Evolutionary conservation across 495 filamentous ascomycete genomes (phyloP), one percentile per base, ranked within the genome.

Genomic region (Xylaria flabelliformis): DNA sequence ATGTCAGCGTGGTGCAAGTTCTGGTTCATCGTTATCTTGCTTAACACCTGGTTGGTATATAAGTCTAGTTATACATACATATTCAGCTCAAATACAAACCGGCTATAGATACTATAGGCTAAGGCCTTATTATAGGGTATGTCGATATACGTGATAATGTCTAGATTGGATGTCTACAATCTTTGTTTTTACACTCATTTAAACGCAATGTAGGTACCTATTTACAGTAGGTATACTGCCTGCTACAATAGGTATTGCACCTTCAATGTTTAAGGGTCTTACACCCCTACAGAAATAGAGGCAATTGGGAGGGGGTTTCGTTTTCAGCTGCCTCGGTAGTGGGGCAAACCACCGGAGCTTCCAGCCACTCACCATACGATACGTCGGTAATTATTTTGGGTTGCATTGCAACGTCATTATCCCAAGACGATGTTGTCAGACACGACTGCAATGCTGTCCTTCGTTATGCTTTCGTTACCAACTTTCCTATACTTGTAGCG

Each of bases 371-470:
- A 61, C 29, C 10, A 61, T 34, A 8, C 29, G 19, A 3, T 15
- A 42, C 29, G 15, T 36, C 5, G 10, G 32, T 61, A 61, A 21
- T 21, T n/a, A 4, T 13, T 5, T 42, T 42, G 29, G 12, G 61
- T 39, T 63, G 61, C 61, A 65, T 39, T 53, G 64, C 64, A 66
- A 66, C 64, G 64, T 66, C 64, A 66, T 66, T 51, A 50, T 42
- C 36, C 59, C n/a, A 42, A 21, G 10, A 13, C 10, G 39, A 3
- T 17, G 41, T 29, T 62, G 19, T 62, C 19, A 61, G 58, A 56
- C 17, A 13, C 26, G 13, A 56, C 53, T 61, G 39, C 56, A 39
- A 9, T 36, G 36, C 59, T 4, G 36, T 8, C 36, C 58, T 15
- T 21, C 21, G 13, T 12, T 56, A 29, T 56, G 13, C 36, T 44